Percentiles rank a stretch among this genome's conserved stretches.
phyloP scores from a whole-genome alignment of 108 stramenopile genomes.

The Cylindrotheca closterium region DNA sequence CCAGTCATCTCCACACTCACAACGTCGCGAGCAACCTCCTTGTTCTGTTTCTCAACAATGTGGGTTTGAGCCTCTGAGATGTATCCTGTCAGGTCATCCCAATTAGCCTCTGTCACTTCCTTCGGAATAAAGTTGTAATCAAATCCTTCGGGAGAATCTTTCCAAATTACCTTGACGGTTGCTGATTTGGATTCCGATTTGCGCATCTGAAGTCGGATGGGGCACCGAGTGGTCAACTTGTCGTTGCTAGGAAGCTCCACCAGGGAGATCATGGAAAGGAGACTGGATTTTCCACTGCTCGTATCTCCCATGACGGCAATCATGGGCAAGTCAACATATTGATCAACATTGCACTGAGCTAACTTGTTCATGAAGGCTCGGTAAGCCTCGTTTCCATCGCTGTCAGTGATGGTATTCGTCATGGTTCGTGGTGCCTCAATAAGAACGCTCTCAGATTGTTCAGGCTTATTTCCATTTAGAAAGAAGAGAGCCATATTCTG shows the following conservation, averaged over 20 bases:
- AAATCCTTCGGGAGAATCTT: not conserved
- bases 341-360: slow-evolving; percentile 10
- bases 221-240: slow-evolving; percentile 44
- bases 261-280: not conserved
- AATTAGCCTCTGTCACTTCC: not conserved
- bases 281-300: slow-evolving; percentile 16
- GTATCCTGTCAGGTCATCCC: slow-evolving; percentile 1
- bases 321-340: slow-evolving; percentile 38
- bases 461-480: no score
- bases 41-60: not conserved
- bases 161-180: slow-evolving; percentile 10
- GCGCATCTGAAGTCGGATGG: slow-evolving; percentile 17
- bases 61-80: slow-evolving; percentile 1
- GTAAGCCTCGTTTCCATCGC: slow-evolving; percentile 24
- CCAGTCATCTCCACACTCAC: slow-evolving; percentile 35
- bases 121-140: no score
- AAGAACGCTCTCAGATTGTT: no score
- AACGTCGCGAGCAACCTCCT: slow-evolving; percentile 35
- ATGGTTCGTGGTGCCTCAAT: no score
- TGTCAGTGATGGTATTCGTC: no score
- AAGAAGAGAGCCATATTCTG: no score
- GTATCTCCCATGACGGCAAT: slow-evolving; percentile 44
- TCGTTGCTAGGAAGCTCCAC: slow-evolving; percentile 44
- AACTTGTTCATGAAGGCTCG: slow-evolving; percentile 30
- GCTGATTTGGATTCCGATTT: slow-evolving; percentile 5